phyloP scores from a whole-genome alignment of 2,329 filamentous ascomycete species.

The Plectosphaerella sp. region DNA sequence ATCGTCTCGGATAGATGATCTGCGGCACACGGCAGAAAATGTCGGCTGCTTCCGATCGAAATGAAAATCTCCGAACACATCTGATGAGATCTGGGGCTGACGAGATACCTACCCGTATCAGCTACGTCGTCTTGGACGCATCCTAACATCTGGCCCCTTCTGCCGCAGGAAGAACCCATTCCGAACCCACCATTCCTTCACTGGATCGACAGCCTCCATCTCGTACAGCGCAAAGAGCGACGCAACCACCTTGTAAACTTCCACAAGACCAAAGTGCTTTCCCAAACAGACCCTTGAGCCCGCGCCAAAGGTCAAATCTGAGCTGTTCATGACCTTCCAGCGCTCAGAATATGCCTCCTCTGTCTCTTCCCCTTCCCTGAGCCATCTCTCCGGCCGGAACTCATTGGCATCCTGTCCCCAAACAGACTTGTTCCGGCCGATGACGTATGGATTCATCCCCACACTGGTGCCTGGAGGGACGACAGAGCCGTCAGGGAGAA shows the following conservation, averaged over 20 bases:
- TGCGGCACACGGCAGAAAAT: too few species aligned
- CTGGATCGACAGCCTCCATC: constrained; percentile 20
- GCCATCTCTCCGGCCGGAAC: background rate
- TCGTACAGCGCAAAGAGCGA: constrained; percentile 42
- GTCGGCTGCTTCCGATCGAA: too few species aligned
- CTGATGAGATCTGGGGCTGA: too few species aligned
- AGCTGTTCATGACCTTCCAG: constrained; percentile 25
- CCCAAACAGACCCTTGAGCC: constrained; percentile 29
- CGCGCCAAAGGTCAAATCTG: constrained; percentile 27
- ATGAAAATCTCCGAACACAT: too few species aligned
- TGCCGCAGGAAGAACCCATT: constrained; percentile 12
- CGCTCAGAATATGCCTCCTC: constrained; percentile 25
- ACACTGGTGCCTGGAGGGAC: constrained; percentile 22
- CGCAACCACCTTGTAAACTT: constrained; percentile 30
- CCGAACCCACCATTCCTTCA: constrained; percentile 8
- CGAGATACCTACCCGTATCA: too few species aligned
- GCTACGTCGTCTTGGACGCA: background rate
- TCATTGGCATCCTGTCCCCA: background rate
- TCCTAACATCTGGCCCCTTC: constrained; percentile 3
- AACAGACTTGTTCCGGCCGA: constrained; percentile 23
- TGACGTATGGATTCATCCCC: constrained; percentile 30
- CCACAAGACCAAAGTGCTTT: constrained; percentile 22
- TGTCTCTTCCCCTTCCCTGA: constrained; percentile 19
- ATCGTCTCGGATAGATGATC: too few species aligned
- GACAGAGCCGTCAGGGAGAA: constrained; percentile 22